These are phyloP conservation scores for Trichoderma arundinaceum DNA, from an alignment of 2,329 filamentous ascomycete genomes.

Conservation along the genomic window DNA sequence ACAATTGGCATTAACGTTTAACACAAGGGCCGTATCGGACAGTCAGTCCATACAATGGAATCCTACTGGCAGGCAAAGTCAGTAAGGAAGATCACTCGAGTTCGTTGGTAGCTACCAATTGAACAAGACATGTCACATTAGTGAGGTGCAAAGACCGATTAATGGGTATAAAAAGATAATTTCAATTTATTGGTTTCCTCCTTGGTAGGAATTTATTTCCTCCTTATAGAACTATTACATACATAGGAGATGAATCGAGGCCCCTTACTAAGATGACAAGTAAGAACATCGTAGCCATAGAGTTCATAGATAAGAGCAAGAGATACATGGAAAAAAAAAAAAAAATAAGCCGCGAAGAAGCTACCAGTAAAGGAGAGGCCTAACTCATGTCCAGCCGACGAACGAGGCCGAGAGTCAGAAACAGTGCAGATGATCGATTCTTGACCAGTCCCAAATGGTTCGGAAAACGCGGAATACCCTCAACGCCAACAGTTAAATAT, in stretches of 20 bases:
- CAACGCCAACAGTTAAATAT: constrained; percentile 5
- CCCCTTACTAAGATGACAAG: constrained; percentile 1
- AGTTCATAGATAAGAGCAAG: constrained; percentile 8
- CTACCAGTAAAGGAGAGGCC: background rate
- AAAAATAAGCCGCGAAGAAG: background rate
- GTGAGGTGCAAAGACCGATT: background rate
- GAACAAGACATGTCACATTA: background rate
- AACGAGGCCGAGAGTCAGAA: background rate
- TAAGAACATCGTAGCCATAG: constrained; percentile 21
- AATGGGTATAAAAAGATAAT: background rate
- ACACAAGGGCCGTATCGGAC: background rate
- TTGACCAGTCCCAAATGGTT: background rate
- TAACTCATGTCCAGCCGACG: background rate
- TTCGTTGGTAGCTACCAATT: no score
- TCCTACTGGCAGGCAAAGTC: background rate
- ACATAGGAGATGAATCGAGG: background rate
- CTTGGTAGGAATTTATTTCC: constrained; percentile 2
- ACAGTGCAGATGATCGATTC: background rate
- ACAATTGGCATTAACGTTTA: background rate
- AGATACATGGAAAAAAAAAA: constrained; percentile 15
- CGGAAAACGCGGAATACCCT: background rate
- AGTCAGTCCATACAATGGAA: background rate
- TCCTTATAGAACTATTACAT: constrained; percentile 3
- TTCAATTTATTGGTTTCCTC: constrained; percentile 25
- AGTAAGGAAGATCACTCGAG: background rate